Percentiles rank a stretch among this genome's conserved stretches.
Evolutionary conservation across 2,329 filamentous ascomycete species (phyloP).

Genomic region (Verticillium zaregamsianum): DNA sequence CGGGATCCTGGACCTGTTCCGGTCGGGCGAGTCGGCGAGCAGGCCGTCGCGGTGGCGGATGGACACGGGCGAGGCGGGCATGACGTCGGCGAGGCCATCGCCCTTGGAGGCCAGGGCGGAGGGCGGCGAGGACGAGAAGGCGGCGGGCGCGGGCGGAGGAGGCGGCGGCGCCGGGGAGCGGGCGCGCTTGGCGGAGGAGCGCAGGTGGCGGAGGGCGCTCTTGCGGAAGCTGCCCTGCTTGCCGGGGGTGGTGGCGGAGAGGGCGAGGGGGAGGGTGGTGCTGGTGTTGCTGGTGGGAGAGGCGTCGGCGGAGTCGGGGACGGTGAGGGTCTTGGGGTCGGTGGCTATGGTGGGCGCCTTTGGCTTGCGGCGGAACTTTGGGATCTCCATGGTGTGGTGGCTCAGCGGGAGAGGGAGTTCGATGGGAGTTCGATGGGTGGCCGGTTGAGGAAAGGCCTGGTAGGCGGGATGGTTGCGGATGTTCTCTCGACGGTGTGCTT

Average conservation of each 20-base stretch:
- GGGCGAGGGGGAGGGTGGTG: conserved; percentile 16
- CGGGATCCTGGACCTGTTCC: conserved; percentile 25
- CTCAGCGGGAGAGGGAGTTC: not conserved
- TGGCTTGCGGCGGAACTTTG: conserved; percentile 36
- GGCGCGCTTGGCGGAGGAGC: conserved; percentile 42
- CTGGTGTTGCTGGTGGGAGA: conserved; percentile 20
- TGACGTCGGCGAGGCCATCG: not conserved
- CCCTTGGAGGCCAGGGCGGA: conserved; percentile 7
- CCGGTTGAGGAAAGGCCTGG: not conserved
- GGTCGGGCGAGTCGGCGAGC: not conserved
- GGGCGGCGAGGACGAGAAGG: conserved; percentile 9
- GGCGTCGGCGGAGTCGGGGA: conserved; percentile 17
- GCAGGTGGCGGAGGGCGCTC: conserved; percentile 40
- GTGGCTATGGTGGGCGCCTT: conserved; percentile 39
- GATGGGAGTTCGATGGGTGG: not conserved
- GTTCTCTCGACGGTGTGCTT: not conserved
- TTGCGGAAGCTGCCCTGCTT: conserved; percentile 24
- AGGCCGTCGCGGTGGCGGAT: conserved; percentile 7
- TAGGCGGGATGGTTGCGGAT: not conserved
- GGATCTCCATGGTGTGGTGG: not conserved
- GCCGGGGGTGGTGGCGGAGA: conserved; percentile 5
- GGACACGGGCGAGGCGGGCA: conserved; percentile 10
- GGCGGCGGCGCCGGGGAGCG: conserved; percentile 31
- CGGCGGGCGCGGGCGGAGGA: conserved; percentile 18
- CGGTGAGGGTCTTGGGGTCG: conserved; percentile 22